Evolutionary conservation across 2,329 filamentous ascomycete species (phyloP).

Genomic region (Venturia effusa): DNA sequence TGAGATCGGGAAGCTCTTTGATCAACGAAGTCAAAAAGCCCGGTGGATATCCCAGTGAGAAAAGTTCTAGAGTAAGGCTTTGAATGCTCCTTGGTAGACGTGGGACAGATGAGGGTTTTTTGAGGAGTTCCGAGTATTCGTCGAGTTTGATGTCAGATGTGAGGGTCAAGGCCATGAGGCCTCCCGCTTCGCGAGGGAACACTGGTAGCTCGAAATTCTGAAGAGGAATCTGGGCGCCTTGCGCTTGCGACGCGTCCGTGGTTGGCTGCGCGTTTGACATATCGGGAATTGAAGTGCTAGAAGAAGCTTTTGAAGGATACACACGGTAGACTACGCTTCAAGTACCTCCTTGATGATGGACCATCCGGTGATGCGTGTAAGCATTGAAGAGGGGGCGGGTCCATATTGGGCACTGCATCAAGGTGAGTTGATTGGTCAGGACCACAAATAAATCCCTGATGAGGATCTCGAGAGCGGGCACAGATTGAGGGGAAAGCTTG

Average conservation of each 20-base stretch:
- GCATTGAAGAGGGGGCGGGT: neutral
- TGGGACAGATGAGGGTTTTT: slow-evolving; percentile 25
- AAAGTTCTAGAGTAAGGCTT: slow-evolving; percentile 36
- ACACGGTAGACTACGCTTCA: neutral
- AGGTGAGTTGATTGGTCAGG: neutral
- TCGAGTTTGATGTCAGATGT: slow-evolving; percentile 38
- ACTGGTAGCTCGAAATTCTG: slow-evolving; percentile 33
- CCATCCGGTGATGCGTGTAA: neutral
- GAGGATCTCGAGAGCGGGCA: neutral
- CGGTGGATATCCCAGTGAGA: slow-evolving; percentile 36
- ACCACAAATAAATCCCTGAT: neutral
- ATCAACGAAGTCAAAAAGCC: slow-evolving; percentile 32
- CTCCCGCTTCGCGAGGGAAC: slow-evolving; percentile 33
- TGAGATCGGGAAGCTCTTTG: slow-evolving; percentile 29
- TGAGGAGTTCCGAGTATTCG: slow-evolving; percentile 32
- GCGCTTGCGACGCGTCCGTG: neutral
- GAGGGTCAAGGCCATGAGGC: slow-evolving; percentile 35
- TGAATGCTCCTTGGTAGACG: slow-evolving; percentile 30
- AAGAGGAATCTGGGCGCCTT: slow-evolving; percentile 26
- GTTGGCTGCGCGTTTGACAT: neutral
- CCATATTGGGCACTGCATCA: neutral
- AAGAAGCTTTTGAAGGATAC: neutral
- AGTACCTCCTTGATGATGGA: neutral
- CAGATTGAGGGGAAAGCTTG: neutral
- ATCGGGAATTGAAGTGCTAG: neutral